These are phyloP conservation scores for Corrigiola litoralis DNA, from an alignment of 179 eudicot species.

Conservation along the genomic window DNA sequence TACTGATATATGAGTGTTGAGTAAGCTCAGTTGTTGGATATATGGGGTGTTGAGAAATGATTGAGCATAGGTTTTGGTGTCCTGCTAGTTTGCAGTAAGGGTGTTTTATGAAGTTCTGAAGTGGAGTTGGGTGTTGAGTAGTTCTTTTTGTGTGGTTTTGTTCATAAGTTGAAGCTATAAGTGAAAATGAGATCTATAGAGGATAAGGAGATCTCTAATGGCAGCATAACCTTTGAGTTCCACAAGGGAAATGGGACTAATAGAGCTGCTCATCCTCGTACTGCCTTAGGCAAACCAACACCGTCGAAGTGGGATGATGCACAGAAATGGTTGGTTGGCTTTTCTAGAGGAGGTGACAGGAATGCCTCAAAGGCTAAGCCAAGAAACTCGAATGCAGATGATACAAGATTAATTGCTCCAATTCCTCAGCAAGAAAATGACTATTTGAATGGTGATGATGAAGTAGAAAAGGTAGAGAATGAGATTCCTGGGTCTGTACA, in stretches of 20 bases:
- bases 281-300: slow-evolving; percentile 76
- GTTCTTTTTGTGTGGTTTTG: background rate
- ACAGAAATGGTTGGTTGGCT: slow-evolving; percentile 84
- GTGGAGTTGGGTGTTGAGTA: background rate
- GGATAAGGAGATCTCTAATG: slow-evolving; percentile 65
- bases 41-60: slow-evolving; percentile 13
- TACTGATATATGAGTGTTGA: too few relatives aligned
- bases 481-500: slow-evolving; percentile 21
- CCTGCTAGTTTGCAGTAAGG: background rate
- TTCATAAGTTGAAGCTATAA: background rate
- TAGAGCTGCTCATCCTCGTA: slow-evolving; percentile 47
- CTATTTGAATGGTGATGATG: slow-evolving; percentile 40
- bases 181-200: slow-evolving; percentile 76
- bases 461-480: slow-evolving; percentile 30
- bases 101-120: slow-evolving; percentile 15
- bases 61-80: background rate
- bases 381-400: slow-evolving; percentile 91
- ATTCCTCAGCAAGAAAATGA: slow-evolving; percentile 57
- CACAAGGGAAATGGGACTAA: slow-evolving; percentile 53
- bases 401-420: slow-evolving; percentile 70
- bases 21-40: background rate
- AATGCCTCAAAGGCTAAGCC: slow-evolving; percentile 52
- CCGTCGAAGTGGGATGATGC: slow-evolving; percentile 99
- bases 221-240: slow-evolving; percentile 58
- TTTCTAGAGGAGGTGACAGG: slow-evolving; percentile 66